A percentile compares a stretch with the other conserved stretches of the same genome.
These are phyloP conservation scores for Aspergillus brasiliensis DNA, from an alignment of 2,329 filamentous ascomycete species.

Conservation along the genomic window DNA sequence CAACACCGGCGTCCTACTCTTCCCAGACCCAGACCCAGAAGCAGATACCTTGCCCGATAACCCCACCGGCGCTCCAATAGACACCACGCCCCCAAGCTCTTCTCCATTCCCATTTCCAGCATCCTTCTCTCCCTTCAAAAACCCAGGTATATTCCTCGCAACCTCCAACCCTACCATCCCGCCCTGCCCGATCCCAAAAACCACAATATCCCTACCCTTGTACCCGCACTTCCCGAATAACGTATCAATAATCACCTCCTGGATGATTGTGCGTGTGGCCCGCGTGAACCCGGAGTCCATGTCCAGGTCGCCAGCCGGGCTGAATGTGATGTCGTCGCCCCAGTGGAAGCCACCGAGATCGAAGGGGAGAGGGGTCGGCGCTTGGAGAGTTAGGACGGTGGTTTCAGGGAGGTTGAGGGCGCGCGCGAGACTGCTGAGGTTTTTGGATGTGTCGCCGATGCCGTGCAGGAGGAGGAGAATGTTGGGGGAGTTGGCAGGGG, in stretches of 20 bases:
- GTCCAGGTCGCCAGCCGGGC: constrained; percentile 58
- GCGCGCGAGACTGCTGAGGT: constrained; percentile 70
- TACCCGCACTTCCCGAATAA: constrained; percentile 63
- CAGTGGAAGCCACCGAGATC: constrained; percentile 69
- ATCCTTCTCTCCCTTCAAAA: constrained; percentile 26
- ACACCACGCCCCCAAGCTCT: constrained; percentile 18
- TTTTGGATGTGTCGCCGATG: constrained; percentile 71
- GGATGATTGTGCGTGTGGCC: constrained; percentile 51
- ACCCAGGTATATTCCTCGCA: constrained; percentile 42
- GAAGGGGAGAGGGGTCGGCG: constrained; percentile 68
- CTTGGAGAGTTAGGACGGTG: constrained; percentile 72
- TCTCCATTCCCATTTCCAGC: neutral
- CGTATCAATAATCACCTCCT: constrained; percentile 54
- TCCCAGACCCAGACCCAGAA: constrained; percentile 19
- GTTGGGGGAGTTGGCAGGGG: constrained; percentile 60
- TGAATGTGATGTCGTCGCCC: constrained; percentile 66
- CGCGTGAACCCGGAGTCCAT: constrained; percentile 63
- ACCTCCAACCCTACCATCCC: constrained; percentile 63
- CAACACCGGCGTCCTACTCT: constrained; percentile 45
- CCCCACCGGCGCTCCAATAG: neutral
- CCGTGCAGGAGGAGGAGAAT: constrained; percentile 82
- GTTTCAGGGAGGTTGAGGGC: constrained; percentile 76
- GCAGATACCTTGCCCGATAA: neutral
- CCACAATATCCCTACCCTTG: constrained; percentile 59
- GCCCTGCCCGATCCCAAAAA: constrained; percentile 70